Evolutionary conservation across 2,329 filamentous ascomycete genomes (phyloP).

Genomic region (Truncatella angustata): DNA sequence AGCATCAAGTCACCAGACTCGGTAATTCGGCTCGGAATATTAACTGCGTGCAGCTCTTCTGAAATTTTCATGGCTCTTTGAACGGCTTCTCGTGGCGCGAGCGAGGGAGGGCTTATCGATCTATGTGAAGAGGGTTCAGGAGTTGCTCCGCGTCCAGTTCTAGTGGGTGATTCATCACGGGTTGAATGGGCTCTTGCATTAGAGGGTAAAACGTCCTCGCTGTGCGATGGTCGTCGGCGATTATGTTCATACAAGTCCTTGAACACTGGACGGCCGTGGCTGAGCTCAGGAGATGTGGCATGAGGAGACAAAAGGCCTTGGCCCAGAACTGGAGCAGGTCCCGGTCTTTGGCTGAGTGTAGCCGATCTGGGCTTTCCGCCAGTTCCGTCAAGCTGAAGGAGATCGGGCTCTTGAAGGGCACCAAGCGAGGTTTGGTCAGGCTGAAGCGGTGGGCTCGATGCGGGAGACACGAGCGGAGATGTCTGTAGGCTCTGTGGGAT

Average conservation of each 20-base stretch:
- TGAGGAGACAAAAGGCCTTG: constrained; percentile 47
- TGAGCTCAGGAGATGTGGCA: constrained; percentile 51
- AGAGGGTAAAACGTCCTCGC: constrained; percentile 52
- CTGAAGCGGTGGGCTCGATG: constrained; percentile 73
- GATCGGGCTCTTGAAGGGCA: constrained; percentile 66
- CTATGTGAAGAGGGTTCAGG: constrained; percentile 45
- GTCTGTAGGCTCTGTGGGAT: constrained; percentile 95
- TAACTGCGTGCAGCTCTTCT: constrained; percentile 81
- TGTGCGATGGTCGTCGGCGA: constrained; percentile 45
- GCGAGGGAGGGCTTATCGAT: constrained; percentile 74
- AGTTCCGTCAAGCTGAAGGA: constrained; percentile 60
- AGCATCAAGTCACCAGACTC: constrained; percentile 94
- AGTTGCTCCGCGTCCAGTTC: constrained; percentile 36
- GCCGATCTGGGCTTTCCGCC: constrained; percentile 34
- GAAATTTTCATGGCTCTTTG: constrained; percentile 82
- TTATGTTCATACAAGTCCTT: too few species aligned
- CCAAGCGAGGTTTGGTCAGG: constrained; percentile 38
- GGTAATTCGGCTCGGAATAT: constrained; percentile 91
- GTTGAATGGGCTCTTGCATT: constrained; percentile 36
- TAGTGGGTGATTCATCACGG: constrained; percentile 32
- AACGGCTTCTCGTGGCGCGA: constrained; percentile 72
- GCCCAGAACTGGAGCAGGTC: constrained; percentile 8
- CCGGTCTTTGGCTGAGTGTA: constrained; percentile 10
- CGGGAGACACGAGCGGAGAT: constrained; percentile 87
- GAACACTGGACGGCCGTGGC: constrained; percentile 42